These are phyloP conservation scores for Curvularia sp. DNA, from an alignment of 2,329 filamentous ascomycete genomes.

Conservation along the genomic window DNA sequence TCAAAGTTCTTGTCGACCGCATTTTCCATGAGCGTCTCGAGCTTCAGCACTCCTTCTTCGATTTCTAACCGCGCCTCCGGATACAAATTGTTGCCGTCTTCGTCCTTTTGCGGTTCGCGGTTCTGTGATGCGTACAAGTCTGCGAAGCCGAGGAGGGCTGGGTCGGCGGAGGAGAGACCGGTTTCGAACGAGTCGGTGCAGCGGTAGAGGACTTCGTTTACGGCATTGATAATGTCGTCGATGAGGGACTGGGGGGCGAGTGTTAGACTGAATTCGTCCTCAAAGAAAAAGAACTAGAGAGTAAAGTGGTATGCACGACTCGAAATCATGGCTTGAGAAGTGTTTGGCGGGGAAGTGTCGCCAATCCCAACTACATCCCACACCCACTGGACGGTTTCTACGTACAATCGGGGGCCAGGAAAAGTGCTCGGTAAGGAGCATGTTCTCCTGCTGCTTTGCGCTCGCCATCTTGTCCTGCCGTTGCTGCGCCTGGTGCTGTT, in stretches of 20 bases:
- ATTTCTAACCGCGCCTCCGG: slow-evolving; percentile 72
- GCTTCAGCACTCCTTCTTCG: slow-evolving; percentile 72
- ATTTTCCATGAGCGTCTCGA: slow-evolving; percentile 59
- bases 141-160: slow-evolving; percentile 80
- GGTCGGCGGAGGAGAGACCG: slow-evolving; percentile 76
- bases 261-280: background rate
- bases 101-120: slow-evolving; percentile 52
- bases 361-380: background rate
- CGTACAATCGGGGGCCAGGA: slow-evolving; percentile 90
- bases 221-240: slow-evolving; percentile 96
- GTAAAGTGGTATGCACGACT: background rate
- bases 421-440: slow-evolving; percentile 91
- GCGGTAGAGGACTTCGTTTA: slow-evolving; percentile 91
- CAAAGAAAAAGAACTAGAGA: no score
- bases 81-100: slow-evolving; percentile 53
- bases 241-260: slow-evolving; percentile 72
- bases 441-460: slow-evolving; percentile 56
- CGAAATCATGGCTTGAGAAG: background rate
- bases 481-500: slow-evolving; percentile 8
- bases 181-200: slow-evolving; percentile 87
- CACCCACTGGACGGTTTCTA: background rate
- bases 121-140: slow-evolving; percentile 55
- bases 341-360: slow-evolving; percentile 14
- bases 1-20: slow-evolving; percentile 61
- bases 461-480: slow-evolving; percentile 49